These are phyloP conservation scores for Scedosporium boydii DNA, from an alignment of 2,329 filamentous ascomycete genomes.

Conservation along the genomic window DNA sequence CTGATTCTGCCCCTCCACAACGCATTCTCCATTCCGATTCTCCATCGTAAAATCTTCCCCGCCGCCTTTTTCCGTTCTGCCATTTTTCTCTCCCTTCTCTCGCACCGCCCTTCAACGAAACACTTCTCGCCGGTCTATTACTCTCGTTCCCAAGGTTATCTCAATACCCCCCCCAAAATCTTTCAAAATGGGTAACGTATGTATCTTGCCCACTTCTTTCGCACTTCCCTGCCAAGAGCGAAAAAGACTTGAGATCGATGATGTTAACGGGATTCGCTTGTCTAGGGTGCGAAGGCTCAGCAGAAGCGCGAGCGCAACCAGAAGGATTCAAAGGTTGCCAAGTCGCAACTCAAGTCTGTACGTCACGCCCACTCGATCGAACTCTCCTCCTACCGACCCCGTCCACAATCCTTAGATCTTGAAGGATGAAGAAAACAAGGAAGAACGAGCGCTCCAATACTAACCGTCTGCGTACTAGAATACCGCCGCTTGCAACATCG, in stretches of 20 bases:
- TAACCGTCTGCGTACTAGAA: slow-evolving; percentile 38
- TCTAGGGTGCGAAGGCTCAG: slow-evolving; percentile 55
- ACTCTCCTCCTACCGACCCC: background rate
- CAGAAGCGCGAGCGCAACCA: slow-evolving; percentile 65
- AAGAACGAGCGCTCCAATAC: background rate
- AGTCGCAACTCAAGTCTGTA: slow-evolving; percentile 62
- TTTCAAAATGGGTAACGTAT: slow-evolving; percentile 7
- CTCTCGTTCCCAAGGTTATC: too few relatives aligned
- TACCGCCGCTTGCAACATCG: slow-evolving; percentile 63
- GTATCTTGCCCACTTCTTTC: background rate
- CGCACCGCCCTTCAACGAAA: too few relatives aligned
- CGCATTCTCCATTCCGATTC: background rate
- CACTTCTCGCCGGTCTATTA: too few relatives aligned
- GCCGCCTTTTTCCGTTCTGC: background rate
- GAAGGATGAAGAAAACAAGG: background rate
- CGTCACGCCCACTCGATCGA: slow-evolving; percentile 19
- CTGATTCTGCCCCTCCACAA: too few relatives aligned
- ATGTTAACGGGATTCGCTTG: background rate
- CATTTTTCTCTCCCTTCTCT: background rate
- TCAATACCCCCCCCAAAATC: background rate
- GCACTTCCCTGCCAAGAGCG: background rate
- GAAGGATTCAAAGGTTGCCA: slow-evolving; percentile 50
- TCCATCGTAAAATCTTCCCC: background rate
- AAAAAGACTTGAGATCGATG: too few relatives aligned
- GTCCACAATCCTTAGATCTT: too few relatives aligned